phyloP scores from a whole-genome alignment of 352 stramenopile species.

The Phytophthora vignae region DNA sequence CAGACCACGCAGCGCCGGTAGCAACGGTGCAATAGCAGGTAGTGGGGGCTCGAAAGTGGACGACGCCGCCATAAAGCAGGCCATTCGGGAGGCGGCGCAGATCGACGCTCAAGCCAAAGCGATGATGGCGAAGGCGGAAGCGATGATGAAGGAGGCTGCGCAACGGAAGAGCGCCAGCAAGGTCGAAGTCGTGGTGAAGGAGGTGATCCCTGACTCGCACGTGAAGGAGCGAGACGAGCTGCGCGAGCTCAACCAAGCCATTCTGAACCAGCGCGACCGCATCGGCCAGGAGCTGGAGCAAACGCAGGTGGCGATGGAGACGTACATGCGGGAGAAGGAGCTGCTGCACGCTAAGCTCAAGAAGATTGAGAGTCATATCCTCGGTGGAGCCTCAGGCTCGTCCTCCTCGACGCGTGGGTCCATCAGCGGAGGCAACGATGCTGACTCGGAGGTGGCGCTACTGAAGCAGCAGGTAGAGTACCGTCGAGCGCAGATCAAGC shows the following conservation, averaged over 20 bases:
- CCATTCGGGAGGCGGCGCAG: conserved; percentile 54
- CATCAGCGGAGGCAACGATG: conserved; percentile 10
- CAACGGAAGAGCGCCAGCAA: conserved; percentile 45
- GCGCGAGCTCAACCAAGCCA: conserved; percentile 67
- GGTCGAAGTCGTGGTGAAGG: conserved; percentile 75
- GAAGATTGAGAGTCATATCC: conserved; percentile 86
- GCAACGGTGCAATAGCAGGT: neutral
- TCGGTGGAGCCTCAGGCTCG: conserved; percentile 50
- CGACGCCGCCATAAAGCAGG: conserved; percentile 51
- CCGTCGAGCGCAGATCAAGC: conserved; percentile 77
- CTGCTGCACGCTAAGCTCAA: conserved; percentile 69
- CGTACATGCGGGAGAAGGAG: conserved; percentile 66
- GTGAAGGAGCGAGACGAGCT: conserved; percentile 72
- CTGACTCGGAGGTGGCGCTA: conserved; percentile 76
- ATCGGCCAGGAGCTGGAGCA: conserved; percentile 82
- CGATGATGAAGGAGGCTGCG: conserved; percentile 72
- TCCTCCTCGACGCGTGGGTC: conserved; percentile 25
- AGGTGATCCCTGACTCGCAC: conserved; percentile 79
- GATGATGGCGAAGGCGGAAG: conserved; percentile 79
- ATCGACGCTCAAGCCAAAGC: conserved; percentile 74
- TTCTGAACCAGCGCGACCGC: conserved; percentile 71
- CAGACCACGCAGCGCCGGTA: neutral
- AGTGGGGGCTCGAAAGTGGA: conserved; percentile 22
- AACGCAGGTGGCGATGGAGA: conserved; percentile 77
- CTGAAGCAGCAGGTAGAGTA: conserved; percentile 88